Conservation (phyloP, 2,329 filamentous ascomycete genomes). For the Tolypocladium guangdongense region DNA sequence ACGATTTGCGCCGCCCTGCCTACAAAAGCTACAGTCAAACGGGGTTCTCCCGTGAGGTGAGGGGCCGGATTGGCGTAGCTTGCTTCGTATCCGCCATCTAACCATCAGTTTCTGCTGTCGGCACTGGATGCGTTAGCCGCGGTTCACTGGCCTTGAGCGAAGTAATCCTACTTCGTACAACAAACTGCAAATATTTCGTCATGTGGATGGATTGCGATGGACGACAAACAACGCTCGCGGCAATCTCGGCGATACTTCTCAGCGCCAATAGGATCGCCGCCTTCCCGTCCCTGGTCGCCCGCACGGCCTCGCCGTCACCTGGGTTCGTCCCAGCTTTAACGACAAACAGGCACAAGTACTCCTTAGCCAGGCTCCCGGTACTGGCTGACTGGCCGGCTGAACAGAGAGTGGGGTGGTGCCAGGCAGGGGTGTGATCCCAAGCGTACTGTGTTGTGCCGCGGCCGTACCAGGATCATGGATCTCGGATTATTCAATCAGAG, state of each 20-base stretch:
- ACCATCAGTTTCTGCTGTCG: neutral
- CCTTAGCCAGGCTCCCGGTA: neutral
- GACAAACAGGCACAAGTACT: neutral
- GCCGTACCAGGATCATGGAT: conserved; percentile 15
- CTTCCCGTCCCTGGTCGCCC: neutral
- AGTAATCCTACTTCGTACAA: neutral
- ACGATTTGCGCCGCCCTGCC: conserved; percentile 3
- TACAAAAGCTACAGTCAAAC: conserved; percentile 2
- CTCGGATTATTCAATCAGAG: conserved; percentile 15
- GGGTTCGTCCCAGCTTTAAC: neutral
- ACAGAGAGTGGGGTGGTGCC: neutral
- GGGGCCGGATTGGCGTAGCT: neutral
- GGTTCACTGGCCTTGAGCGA: neutral
- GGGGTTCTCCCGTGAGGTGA: neutral
- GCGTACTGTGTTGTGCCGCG: neutral
- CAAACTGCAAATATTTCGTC: neutral
- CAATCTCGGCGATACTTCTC: neutral
- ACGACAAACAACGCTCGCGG: neutral
- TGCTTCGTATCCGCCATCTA: neutral
- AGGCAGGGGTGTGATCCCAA: neutral
- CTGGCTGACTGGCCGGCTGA: neutral
- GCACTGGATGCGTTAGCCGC: neutral
- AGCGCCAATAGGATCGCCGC: neutral
- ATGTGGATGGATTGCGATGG: neutral
- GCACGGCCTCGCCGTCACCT: neutral